Conservation (phyloP, 768 basidiomycete genomes). For the Lepiota brunneoincarnata region DNA sequence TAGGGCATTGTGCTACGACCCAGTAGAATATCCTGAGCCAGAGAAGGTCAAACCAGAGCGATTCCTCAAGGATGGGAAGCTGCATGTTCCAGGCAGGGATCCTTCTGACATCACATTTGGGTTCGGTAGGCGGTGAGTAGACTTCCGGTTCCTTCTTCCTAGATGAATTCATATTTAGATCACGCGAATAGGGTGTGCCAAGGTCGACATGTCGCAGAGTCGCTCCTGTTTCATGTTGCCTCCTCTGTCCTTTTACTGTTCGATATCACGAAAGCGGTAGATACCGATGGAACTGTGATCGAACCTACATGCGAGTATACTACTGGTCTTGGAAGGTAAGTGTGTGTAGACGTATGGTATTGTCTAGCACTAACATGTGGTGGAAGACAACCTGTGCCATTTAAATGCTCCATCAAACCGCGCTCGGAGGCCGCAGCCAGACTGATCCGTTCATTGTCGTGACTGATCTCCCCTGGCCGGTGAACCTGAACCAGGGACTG, state of each 20-base stretch:
- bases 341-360: background rate
- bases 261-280: too few relatives aligned
- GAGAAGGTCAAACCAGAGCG: constrained; percentile 47
- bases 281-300: too few relatives aligned
- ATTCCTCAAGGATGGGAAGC: constrained; percentile 35
- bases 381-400: constrained; percentile 20
- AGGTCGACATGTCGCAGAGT: too few relatives aligned
- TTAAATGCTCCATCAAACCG: constrained; percentile 42
- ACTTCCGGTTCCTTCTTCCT: background rate
- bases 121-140: constrained; percentile 48
- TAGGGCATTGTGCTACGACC: constrained; percentile 17
- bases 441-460: constrained; percentile 25
- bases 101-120: constrained; percentile 51
- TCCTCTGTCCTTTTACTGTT: too few relatives aligned
- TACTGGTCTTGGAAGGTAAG: constrained; percentile 45
- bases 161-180: background rate
- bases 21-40: constrained; percentile 41
- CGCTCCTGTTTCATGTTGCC: too few relatives aligned
- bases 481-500: too few relatives aligned
- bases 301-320: too few relatives aligned
- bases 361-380: background rate
- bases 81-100: constrained; percentile 29
- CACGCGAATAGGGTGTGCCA: constrained; percentile 42
- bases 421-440: constrained; percentile 30
- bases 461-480: too few relatives aligned